Base-by-base conservation (phyloP, 2,329 filamentous ascomycete species). In the Emmonsiellopsis sp. region DNA sequence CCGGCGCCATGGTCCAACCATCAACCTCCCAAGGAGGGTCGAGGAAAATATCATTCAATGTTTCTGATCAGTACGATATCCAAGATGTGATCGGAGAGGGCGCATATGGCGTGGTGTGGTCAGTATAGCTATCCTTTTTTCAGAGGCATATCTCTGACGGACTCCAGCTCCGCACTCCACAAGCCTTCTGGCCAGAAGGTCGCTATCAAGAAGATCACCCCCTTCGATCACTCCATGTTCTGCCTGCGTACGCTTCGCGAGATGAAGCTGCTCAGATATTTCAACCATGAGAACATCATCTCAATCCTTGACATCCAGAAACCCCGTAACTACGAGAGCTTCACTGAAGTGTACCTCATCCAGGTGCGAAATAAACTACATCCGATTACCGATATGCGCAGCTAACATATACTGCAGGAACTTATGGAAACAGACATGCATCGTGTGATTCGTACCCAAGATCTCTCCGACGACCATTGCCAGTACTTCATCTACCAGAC, bases 401-500 rank as follows among this genome's bases (percentile, higher is more conserved):
- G 36, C 46, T 49, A 49, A 49, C 39, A 40, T 32, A 27, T 36
- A 27, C 42, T 57, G 2, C 57, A 95, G 88, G 91, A 95, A 74
- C 82, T 98, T 64, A 98, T 98, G 93, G 93, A 98, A 77, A 98
- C 93, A 47, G 93, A 98, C 68, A 98, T 98, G 93, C 93, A 98
- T 73, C 84, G 93, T 61, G 93, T 98, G 61, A 98, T 98, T 67
- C 89, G 93, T 63, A 98, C 93, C 40, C 93, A 98, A 74, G 93
- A 98, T 68, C 83, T 98, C 45, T 97, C 93, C 39, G 93, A 98
- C 71, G 93, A 98, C 71, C 93, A 98, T 73, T 98, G 93, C 81
- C 93, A 98, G 73, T 98, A 98, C 77, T 98, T 98, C 76, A 98
- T 98, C 74, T 98, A 98, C 79, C 93, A 98, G 77, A 98, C 93